Percentiles rank a stretch among this genome's conserved stretches.
phyloP scores from a whole-genome alignment of 1,284 basidiomycete species.

The Ceratobasidium sp. region DNA sequence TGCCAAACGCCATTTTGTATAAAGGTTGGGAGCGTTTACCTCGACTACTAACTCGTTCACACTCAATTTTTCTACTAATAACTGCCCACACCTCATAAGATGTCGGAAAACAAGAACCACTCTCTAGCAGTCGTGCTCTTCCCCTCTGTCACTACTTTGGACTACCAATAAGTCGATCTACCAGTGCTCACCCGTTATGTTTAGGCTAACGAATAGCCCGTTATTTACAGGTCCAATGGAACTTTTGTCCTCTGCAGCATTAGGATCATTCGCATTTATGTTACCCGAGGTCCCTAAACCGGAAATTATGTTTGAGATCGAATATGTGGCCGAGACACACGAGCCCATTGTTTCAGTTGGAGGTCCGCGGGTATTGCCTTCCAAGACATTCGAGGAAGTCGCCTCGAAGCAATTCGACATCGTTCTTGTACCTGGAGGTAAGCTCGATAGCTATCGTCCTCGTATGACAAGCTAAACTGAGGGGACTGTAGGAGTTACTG shows the following conservation, averaged over 20 bases:
- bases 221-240: constrained; percentile 33
- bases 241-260: constrained; percentile 10
- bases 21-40: no score
- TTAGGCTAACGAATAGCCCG: no score
- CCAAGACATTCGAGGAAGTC: constrained; percentile 35
- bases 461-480: no score
- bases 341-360: constrained; percentile 19
- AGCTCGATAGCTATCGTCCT: neutral
- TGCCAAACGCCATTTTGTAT: no score
- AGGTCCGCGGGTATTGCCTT: constrained; percentile 27
- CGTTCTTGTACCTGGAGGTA: constrained; percentile 45
- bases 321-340: constrained; percentile 49
- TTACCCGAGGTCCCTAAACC: constrained; percentile 10
- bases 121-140: constrained; percentile 18
- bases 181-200: no score
- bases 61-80: neutral
- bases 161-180: constrained; percentile 35
- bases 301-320: constrained; percentile 43
- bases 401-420: constrained; percentile 40
- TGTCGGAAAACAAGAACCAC: neutral
- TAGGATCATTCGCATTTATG: neutral
- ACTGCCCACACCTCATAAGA: neutral
- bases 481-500: neutral
- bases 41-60: neutral
- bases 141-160: neutral